Percentiles rank a stretch among this genome's conserved stretches.
phyloP scores from a whole-genome alignment of 2,329 filamentous ascomycete species.

The Colletotrichum spaethianum region DNA sequence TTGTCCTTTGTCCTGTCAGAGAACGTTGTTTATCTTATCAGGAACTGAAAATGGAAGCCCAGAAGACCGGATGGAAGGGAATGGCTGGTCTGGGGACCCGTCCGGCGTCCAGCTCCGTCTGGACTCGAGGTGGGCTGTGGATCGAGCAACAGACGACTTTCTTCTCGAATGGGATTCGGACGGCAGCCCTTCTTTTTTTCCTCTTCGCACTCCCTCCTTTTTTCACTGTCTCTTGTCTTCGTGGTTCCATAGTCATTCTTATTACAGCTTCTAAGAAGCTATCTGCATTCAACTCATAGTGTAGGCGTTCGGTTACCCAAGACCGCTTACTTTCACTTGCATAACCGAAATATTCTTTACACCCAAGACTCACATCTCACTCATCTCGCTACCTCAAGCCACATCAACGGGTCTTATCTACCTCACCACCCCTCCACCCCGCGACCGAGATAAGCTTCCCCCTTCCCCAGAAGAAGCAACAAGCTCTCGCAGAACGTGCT shows the following conservation, averaged over 20 bases:
- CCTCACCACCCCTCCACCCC: constrained; percentile 24
- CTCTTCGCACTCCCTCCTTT: not conserved
- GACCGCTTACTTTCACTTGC: not conserved
- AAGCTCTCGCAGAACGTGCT: constrained; percentile 6
- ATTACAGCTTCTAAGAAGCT: not conserved
- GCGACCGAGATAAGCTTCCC: constrained; percentile 32
- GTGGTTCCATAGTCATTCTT: not conserved
- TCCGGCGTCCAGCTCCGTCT: constrained; percentile 3
- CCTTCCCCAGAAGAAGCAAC: not conserved
- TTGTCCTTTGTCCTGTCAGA: constrained; percentile 23
- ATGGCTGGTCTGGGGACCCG: constrained; percentile 15
- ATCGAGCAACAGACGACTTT: constrained; percentile 20
- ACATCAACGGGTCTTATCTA: constrained; percentile 13
- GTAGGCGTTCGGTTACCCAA: not conserved
- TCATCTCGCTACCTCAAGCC: constrained; percentile 12
- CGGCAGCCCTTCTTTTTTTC: not conserved
- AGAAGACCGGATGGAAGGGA: constrained; percentile 18
- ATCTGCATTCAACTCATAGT: not conserved
- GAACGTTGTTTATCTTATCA: constrained; percentile 34
- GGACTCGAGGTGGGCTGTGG: constrained; percentile 25
- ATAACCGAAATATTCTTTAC: not conserved
- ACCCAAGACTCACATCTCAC: not conserved
- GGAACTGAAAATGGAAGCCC: constrained; percentile 13
- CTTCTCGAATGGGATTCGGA: not conserved
- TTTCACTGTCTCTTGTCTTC: constrained; percentile 1